Evolutionary conservation across 169 alveolate species (phyloP), one percentile per base, ranked within the genome.

Genomic region (Cryptosporidium parvum): DNA sequence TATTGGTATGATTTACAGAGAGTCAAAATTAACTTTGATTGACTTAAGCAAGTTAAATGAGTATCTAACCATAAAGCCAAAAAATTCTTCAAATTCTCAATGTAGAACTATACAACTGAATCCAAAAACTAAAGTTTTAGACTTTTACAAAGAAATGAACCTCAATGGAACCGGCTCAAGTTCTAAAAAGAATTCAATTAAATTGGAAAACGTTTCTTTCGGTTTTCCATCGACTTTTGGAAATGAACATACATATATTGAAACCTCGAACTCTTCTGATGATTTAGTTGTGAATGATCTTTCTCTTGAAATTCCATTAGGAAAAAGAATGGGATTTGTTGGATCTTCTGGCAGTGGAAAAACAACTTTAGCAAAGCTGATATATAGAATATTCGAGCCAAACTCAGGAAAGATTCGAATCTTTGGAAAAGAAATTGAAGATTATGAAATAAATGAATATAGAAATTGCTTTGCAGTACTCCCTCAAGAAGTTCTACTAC

Each of bases 291-390:
- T 93, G 1, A 80, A 84, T 52, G 71, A 93, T 75, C 51, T 94
- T 9, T 85, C 93, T 23, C 86, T 92, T 37, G 31, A 58, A 39
- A 93, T 93, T 18, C 62, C 86, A 45, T 84, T 94, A 4, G 97
- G 97, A 56, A 91, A 93, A 80, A 91, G 91, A 72, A 91, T 95
- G 1, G 97, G 97, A 21, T 85, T 96, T 84, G 97, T 95, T 29
- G 99, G 99, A 8, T 80, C 95, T 35, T 96, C 99, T n/a, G 99
- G 99, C 7, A 85, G 96, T 31, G 99, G 99, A 21, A 98, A 98
- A 93, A 94, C 97, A 42, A 97, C 99, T 9, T 93, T 98, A 31
- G 94, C 96, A 80, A 96, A 97, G 72, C 71, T 98, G 68, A 93
- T 98, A 1, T 96, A 96, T 85, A 94, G 99, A 84, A 96, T 98